Evolutionary conservation across 2,329 filamentous ascomycete genomes (phyloP), one percentile per base, ranked within the genome.

Genomic region (Seiridium cupressi): DNA sequence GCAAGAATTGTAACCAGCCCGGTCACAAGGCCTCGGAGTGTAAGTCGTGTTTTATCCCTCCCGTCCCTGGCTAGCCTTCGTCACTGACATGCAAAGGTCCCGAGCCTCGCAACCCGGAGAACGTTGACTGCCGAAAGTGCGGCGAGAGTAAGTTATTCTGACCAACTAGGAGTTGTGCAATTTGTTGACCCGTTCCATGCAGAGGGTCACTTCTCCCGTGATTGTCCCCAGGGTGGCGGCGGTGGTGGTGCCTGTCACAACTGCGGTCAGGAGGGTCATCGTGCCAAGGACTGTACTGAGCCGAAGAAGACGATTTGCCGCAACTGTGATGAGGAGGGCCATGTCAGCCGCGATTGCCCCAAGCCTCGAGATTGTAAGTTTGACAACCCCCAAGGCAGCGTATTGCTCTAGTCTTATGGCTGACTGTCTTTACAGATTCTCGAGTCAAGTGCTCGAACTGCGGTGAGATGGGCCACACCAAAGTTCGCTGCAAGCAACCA

Each of bases 81-180:
- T 72, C 36, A 71, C 63, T 49, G 6, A 56, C 56, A 3, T 35
- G 10, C 18, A 53, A 75, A 58, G 73, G 74, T 63, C 71, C 82
- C 35, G 84, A 88, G 67, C 85, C 85, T 42, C 84, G 88, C n/a
- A 82, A 84, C 63, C 81, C 85, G 40, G 83, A 81, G 35, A 81
- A 82, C 57, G 81, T 89, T 1, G 86, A 89, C 70, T 91, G 88
- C 70, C 84, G 83, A 66, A 88, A 85, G 72, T 90, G 87, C 68
- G 78, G 79, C 46, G 78, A 87, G 73, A 84, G 85, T 87, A 74
- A 71, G 81, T 74, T 3, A 18, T 6, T 13, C 8, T 26, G 18
- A 26, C 18, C 18, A 26, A 26, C 13, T 31, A 26, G 18, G 18
- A 26, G 18, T 26, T 26, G 18, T 26, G 18, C 18, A 26, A 26